phyloP scores from a whole-genome alignment of 225 moss, liverwort and hornwort genomes.

The Sphagnum contortum region DNA sequence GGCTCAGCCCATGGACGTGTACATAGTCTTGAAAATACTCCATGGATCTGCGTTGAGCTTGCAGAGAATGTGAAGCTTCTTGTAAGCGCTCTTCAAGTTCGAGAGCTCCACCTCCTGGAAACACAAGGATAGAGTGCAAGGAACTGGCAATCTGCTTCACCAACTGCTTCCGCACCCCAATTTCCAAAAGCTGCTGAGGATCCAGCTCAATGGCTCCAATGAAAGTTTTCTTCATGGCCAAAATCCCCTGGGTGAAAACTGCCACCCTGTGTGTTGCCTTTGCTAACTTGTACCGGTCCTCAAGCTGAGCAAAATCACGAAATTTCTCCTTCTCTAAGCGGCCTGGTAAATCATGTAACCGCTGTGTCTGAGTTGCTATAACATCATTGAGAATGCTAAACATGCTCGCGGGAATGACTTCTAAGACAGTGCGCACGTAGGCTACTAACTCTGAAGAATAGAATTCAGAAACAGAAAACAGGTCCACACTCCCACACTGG shows the following conservation, averaged over 20 bases:
- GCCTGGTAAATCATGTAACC: constrained; percentile 74
- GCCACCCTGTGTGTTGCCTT: constrained; percentile 97
- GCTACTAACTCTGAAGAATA: constrained; percentile 91
- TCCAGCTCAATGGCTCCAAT: constrained; percentile 95
- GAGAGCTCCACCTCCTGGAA: constrained; percentile 36
- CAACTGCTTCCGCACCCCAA: constrained; percentile 91
- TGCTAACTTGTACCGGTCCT: constrained; percentile 81
- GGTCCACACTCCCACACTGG: constrained; percentile 89
- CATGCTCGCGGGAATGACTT: constrained; percentile 92
- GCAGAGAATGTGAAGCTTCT: constrained; percentile 47
- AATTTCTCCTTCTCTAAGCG: constrained; percentile 89
- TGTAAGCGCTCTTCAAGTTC: constrained; percentile 73
- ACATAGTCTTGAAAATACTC: constrained; percentile 99
- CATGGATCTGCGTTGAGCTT: constrained; percentile 83
- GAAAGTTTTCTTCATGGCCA: constrained; percentile 99
- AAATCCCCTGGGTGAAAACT: constrained; percentile 95
- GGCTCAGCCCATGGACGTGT: constrained; percentile 83
- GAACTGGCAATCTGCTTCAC: constrained; percentile 81
- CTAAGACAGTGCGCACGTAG: constrained; percentile 84
- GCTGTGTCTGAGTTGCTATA: constrained; percentile 76
- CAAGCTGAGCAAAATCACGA: constrained; percentile 79
- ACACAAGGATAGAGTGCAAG: constrained; percentile 61
- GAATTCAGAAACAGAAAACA: constrained; percentile 95
- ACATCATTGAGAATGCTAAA: constrained; percentile 89
- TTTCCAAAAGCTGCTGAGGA: constrained; percentile 92